Conservation (phyloP, 441 rosid genomes). For the Gossypium lobatum region DNA sequence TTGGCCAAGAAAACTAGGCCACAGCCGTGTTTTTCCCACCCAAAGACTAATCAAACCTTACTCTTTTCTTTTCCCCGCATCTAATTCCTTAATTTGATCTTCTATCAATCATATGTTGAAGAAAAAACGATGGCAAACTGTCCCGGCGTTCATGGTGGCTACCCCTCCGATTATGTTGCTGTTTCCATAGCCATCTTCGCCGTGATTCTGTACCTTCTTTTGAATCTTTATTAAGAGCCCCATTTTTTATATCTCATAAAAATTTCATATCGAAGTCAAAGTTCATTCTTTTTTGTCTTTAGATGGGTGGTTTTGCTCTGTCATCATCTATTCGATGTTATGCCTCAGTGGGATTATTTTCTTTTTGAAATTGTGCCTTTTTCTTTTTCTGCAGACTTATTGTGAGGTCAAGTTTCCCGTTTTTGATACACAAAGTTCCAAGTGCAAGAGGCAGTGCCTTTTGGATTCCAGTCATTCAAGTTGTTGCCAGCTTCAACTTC, state of each 20-base stretch:
- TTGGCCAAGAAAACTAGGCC: not conserved
- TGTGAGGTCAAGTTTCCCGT: slow-evolving; percentile 45
- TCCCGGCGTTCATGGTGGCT: slow-evolving; percentile 51
- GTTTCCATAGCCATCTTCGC: slow-evolving; percentile 46
- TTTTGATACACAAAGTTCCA: slow-evolving; percentile 61
- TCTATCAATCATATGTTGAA: not conserved
- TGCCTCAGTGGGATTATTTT: slow-evolving; percentile 7
- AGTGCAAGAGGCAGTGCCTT: slow-evolving; percentile 68
- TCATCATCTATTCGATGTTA: slow-evolving; percentile 19
- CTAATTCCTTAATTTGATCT: not conserved
- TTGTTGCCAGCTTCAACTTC: slow-evolving; percentile 68
- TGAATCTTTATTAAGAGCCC: not conserved
- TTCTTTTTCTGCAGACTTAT: slow-evolving; percentile 51
- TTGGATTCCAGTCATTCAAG: slow-evolving; percentile 87
- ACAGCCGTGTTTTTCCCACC: not conserved
- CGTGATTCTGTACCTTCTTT: slow-evolving; percentile 42
- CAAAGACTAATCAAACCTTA: not conserved
- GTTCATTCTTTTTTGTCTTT: not conserved
- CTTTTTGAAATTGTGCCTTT: not conserved
- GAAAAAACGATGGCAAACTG: slow-evolving; percentile 45
- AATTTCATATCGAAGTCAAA: not conserved
- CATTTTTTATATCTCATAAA: not conserved
- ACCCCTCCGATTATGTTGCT: slow-evolving; percentile 79
- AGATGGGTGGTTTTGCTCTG: not conserved
- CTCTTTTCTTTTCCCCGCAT: not conserved